Conservation (phyloP, 495 filamentous ascomycete species). For the Hapsidospora chrysogenum region DNA sequence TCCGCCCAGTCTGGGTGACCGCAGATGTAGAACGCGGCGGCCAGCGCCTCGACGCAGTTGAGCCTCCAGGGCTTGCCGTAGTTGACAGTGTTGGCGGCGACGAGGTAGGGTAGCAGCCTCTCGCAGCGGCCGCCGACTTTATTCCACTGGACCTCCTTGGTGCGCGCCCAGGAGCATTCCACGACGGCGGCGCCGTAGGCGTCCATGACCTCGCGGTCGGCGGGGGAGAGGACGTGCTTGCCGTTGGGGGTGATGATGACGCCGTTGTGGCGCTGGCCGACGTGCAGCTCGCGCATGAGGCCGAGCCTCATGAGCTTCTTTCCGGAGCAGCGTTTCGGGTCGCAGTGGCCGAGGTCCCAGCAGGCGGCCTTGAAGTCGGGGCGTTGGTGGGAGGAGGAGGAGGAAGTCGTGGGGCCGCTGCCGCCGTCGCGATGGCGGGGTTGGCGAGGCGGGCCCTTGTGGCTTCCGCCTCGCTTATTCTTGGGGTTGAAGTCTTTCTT, state of each 20-base stretch:
- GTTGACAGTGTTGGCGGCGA: slow-evolving; percentile 93
- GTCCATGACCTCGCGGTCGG: slow-evolving; percentile 65
- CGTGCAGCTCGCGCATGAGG: slow-evolving; percentile 79
- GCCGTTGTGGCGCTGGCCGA: slow-evolving; percentile 80
- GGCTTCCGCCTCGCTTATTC: slow-evolving; percentile 43
- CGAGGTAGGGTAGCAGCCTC: slow-evolving; percentile 81
- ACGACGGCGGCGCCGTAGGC: slow-evolving; percentile 88
- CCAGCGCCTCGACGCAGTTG: slow-evolving; percentile 91
- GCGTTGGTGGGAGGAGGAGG: too few relatives aligned
- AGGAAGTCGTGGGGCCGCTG: slow-evolving; percentile 1
- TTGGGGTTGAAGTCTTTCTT: slow-evolving; percentile 72
- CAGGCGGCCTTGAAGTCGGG: slow-evolving; percentile 82
- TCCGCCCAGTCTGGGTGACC: slow-evolving; percentile 83
- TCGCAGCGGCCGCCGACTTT: slow-evolving; percentile 94
- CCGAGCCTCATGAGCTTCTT: slow-evolving; percentile 85
- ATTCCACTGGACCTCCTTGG: slow-evolving; percentile 76
- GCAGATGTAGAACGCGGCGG: slow-evolving; percentile 83
- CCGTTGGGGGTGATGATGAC: slow-evolving; percentile 92
- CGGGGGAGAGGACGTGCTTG: slow-evolving; percentile 64
- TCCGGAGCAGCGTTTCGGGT: slow-evolving; percentile 91
- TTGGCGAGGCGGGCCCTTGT: slow-evolving; percentile 23
- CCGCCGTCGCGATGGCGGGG: slow-evolving; percentile 9
- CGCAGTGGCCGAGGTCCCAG: slow-evolving; percentile 96
- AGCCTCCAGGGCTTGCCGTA: slow-evolving; percentile 89
- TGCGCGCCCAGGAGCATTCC: slow-evolving; percentile 90